A percentile compares a stretch with the other conserved stretches of the same genome.
These are phyloP conservation scores for Talaromyces sp. DNA, from an alignment of 2,329 filamentous ascomycete genomes.

Conservation along the genomic window DNA sequence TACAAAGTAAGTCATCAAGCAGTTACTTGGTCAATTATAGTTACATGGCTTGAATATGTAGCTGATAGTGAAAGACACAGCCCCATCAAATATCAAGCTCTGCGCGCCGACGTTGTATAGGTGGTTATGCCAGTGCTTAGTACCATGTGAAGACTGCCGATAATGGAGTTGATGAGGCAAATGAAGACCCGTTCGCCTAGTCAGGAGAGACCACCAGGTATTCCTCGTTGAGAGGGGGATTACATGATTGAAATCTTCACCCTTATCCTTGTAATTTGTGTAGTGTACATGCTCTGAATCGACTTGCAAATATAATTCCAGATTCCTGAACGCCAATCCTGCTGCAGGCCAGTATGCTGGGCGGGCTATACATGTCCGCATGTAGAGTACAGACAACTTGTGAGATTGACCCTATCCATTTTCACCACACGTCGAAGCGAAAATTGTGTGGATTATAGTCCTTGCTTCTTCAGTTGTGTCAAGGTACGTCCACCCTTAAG, in stretches of 20 bases:
- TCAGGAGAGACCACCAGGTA: neutral
- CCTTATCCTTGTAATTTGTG: neutral
- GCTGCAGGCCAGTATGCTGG: conserved; percentile 6
- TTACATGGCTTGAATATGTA: neutral
- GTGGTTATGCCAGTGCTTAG: neutral
- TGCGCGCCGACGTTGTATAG: neutral
- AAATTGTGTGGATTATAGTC: neutral
- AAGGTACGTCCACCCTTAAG: conserved; percentile 4
- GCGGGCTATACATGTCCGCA: conserved; percentile 1
- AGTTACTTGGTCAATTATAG: neutral
- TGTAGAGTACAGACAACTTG: neutral
- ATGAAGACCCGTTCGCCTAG: neutral
- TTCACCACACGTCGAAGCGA: neutral
- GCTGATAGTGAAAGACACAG: neutral
- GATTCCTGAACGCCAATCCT: conserved; percentile 12
- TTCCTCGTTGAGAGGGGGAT: neutral
- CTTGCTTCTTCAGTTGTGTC: neutral
- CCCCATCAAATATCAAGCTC: neutral
- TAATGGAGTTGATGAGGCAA: neutral
- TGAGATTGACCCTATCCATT: neutral
- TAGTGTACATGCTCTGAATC: conserved; percentile 3
- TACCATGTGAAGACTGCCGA: neutral
- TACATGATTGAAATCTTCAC: neutral
- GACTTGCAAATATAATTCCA: conserved; percentile 2
- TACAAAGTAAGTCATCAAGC: neutral